These are phyloP conservation scores for Penicillium lividum DNA, from an alignment of 495 filamentous ascomycete genomes.

Conservation along the genomic window DNA sequence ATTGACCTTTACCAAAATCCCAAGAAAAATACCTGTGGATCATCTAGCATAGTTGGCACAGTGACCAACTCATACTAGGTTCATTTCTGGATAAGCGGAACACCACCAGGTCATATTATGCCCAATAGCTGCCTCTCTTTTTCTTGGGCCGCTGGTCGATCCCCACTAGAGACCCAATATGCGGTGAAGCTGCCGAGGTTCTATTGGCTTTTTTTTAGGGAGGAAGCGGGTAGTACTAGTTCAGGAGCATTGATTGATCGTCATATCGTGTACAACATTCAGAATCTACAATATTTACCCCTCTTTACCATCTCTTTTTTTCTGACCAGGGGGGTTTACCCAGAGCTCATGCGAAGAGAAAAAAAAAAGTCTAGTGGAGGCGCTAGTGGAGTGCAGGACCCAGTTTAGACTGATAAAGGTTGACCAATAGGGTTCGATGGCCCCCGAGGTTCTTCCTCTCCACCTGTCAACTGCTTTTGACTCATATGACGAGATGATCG, in stretches of 20 bases:
- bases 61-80: slow-evolving; percentile 27
- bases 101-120: slow-evolving; percentile 2
- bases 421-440: slow-evolving; percentile 9
- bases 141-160: slow-evolving; percentile 9
- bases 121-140: slow-evolving; percentile 13
- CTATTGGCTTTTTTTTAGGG: neutral
- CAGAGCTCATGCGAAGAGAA: slow-evolving; percentile 6
- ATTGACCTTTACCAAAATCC: slow-evolving; percentile 5
- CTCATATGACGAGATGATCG: slow-evolving; percentile 14
- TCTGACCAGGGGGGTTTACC: neutral
- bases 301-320: neutral
- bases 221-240: neutral
- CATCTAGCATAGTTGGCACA: slow-evolving; percentile 23
- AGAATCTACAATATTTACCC: neutral
- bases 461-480: slow-evolving; percentile 19
- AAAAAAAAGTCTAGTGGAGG: slow-evolving; percentile 10
- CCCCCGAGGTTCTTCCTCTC: slow-evolving; percentile 2
- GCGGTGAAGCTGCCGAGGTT: slow-evolving; percentile 24
- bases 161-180: slow-evolving; percentile 23
- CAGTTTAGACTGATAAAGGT: slow-evolving; percentile 7
- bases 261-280: neutral
- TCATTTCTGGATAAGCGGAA: slow-evolving; percentile 11
- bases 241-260: neutral
- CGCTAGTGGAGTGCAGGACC: slow-evolving; percentile 11
- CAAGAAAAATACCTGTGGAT: slow-evolving; percentile 14